Base-by-base conservation (phyloP, 225 moss, liverwort and hornwort species). In the Climacium dendroides region DNA sequence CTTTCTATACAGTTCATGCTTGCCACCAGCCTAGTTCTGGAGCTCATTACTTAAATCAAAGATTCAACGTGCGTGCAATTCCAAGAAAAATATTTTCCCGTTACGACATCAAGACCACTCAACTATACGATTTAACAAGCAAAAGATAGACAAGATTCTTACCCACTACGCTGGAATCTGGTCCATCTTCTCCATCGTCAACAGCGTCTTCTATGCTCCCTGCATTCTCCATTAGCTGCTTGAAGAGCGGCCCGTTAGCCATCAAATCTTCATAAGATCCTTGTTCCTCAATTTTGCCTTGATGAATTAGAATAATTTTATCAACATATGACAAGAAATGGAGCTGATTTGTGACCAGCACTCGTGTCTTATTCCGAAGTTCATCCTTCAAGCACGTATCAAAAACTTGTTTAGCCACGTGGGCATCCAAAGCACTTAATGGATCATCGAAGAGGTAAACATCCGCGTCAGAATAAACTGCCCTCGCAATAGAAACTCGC, bases 391-490 rank as follows among this genome's bases (percentile, higher is more conserved):
- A 87, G 88, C 98, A 98, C 35, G 91, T 60, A 79, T 98, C 96
- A 87, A 98, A 98, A 39, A 98, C 98, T 91, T 96, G 96, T 89
- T 92, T 95, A 28, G 93, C 98, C 79, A 97, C 97, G 85, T 98
- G 97, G 37, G 98, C 93, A 92, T 98, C 98, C 80, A 98, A 92
- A 62, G 98, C 98, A 92, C 97, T 98, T 47, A 98, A 91, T 61
- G 98, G 98, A 85, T 98, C 97, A 86, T 98, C 98, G 63, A 98
- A 95, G 59, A 98, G 89, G 88, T 96, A 98, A 39, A 98, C 98
- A 83, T 98, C 96, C 24, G 98, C 96, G 73, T 96, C 88, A 35
- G 98, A 82, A 87, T 97, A 98, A 61, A 98, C 93, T 83, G 98
- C 98, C 85, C 98, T 96, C 48, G 98, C 97, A 78, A 96, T 95